Evolutionary conservation across 2,329 filamentous ascomycete species (phyloP), one percentile per base, ranked within the genome.

Genomic region (Pseudocercospora fijiensis): DNA sequence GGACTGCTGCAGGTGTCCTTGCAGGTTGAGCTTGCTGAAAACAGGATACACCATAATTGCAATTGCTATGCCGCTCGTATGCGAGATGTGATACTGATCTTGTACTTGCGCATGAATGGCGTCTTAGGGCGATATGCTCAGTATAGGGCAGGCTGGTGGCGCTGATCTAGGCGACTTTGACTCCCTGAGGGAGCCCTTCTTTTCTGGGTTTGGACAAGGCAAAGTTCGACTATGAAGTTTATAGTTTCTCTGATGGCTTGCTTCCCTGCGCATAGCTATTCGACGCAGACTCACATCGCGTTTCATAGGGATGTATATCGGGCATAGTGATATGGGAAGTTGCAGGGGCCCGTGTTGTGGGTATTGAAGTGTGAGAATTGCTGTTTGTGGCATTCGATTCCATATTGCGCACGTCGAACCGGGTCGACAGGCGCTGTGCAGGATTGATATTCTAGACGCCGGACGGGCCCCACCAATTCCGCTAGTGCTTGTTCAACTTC

Each of bases 261-360:
- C 20, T 16, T 10, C 16, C 24, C 24, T 27, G 22, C 22, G 22
- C 20, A 11, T 52, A 13, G 20, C 49, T 28, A 52, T 52, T 52
- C 49, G 24, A 52, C n/a, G n/a, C n/a, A n/a, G n/a, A n/a, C n/a
- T n/a, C n/a, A n/a, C n/a, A n/a, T n/a, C 49, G 49, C 24, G 49
- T 53, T 53, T 53, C 49, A 53, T n/a, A 16, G 24, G 24, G 49
- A 53, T 27, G 49, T 53, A 53, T 53, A 13, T 53, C 49, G 49
- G 49, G 13, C 49, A 53, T 53, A 11, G 10, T n/a, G 13, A 37
- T 41, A 26, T 56, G 16, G 53, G 20, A 37, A 18, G 18, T 41
- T 28, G 53, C 28, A 37, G 28, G 27, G n/a, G 37, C 53, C 53
- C 37, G 27, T 18, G 7, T 22, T 37, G 27, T 37, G 53, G 30